Evolutionary conservation across 108 stramenopile species (phyloP), one percentile per base, ranked within the genome.

Genomic region (Fistulifera pelliculosa): DNA sequence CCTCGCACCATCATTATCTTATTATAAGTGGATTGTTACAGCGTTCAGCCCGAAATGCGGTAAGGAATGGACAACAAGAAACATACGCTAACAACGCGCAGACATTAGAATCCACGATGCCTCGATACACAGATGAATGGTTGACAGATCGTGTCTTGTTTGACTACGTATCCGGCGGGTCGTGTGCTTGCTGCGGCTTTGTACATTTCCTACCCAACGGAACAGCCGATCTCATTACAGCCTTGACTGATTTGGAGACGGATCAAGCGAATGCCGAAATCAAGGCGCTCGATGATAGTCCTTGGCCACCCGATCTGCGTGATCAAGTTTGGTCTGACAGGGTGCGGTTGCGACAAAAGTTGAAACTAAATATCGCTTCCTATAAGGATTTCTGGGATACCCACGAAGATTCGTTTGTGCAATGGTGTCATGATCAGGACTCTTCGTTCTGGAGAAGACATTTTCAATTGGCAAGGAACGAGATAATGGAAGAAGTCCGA

Each of bases 271-370:
- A 77, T 21, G 63, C 57, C 5, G 93, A 94, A 53, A 52, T 88
- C 0, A 58, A 56, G 1, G 90, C 86, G 0, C 50, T 78, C 42
- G 73, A 71, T 3, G 38, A 41, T 18, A 64, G 63, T 7, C 88
- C 88, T 0, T 94, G 87, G 89, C 87, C 85, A 1, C 56, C 63
- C 18, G 80, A 88, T 39, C 23, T 52, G 2, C 47, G 58, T 47
- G 87, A 88, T 55, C 69, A 83, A 57, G 77, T 94, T 18, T 94
- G 93, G 93, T 62, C 68, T 26, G 87, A 90, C 65, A 75, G 89
- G 23, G 68, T 88, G 21, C 61, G 76, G 51, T 65, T 94, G 62
- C 61, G 89, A 7, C 83, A 74, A 41, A 74, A 72, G 47, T 73
- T 87, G 72, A 93, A 93, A 62, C 62, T 57, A 60, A 79, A 85